phyloP scores from a whole-genome alignment of 2,329 filamentous ascomycete genomes.

The Ampelomyces quisqualis region DNA sequence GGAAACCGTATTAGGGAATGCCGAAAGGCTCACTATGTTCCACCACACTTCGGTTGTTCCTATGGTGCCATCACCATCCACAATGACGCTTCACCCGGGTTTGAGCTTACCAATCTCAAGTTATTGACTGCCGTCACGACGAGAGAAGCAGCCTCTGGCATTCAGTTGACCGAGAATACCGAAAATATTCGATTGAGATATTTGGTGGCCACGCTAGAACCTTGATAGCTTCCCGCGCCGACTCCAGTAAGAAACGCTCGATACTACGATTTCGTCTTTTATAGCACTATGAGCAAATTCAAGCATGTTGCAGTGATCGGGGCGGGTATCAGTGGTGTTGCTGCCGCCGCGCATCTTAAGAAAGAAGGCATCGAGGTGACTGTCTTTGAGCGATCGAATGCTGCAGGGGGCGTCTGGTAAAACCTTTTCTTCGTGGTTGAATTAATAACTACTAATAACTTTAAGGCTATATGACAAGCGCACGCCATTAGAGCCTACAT shows the following conservation, averaged over 20 bases:
- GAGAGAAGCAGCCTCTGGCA: no score
- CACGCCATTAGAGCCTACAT: conserved; percentile 51
- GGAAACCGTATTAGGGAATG: background rate
- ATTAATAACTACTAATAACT: background rate
- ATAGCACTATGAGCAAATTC: conserved; percentile 9
- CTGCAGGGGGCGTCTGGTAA: conserved; percentile 59
- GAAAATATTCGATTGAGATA: no score
- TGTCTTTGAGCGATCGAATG: conserved; percentile 56
- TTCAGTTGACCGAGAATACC: no score
- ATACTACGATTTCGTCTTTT: background rate
- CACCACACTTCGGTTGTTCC: background rate
- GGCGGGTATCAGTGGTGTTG: conserved; percentile 42
- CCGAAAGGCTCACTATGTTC: background rate
- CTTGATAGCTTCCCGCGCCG: no score
- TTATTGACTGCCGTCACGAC: no score
- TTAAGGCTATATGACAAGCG: conserved; percentile 53
- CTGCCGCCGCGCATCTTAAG: conserved; percentile 39
- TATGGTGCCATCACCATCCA: conserved; percentile 28
- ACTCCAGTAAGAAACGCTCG: no score
- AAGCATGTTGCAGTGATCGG: conserved; percentile 39
- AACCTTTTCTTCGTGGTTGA: conserved; percentile 7
- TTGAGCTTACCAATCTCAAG: no score
- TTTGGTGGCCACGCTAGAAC: no score
- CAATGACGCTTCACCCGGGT: no score
- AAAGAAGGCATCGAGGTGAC: conserved; percentile 49